Conservation (phyloP, 305 asterid genomes). For the Fraxinus floribunda region DNA sequence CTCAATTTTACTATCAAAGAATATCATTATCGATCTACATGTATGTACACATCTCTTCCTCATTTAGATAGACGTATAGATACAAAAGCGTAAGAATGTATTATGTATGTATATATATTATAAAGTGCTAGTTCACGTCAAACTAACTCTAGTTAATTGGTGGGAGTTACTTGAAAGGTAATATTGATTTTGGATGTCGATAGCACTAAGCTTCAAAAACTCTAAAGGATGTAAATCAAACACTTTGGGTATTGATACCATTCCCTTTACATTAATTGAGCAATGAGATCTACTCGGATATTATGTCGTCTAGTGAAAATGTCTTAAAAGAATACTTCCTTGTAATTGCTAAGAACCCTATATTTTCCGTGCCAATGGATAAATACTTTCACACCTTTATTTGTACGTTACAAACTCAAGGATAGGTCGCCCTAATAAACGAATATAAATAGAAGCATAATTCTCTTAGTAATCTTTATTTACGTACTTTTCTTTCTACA, state of each 20-base stretch:
- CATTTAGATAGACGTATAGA: background rate
- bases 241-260: too few relatives aligned
- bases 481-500: too few relatives aligned
- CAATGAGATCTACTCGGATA: too few relatives aligned
- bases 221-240: too few relatives aligned
- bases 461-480: too few relatives aligned
- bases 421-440: background rate
- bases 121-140: background rate
- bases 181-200: background rate
- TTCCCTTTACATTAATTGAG: too few relatives aligned
- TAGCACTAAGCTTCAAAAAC: too few relatives aligned
- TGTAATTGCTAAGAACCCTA: background rate
- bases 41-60: background rate
- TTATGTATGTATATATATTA: too few relatives aligned
- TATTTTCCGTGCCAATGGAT: background rate
- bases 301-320: too few relatives aligned
- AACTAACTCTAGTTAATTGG: background rate
- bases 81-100: background rate
- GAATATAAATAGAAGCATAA: too few relatives aligned
- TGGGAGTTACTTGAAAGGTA: background rate
- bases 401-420: background rate
- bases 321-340: too few relatives aligned
- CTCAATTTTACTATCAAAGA: background rate
- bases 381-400: background rate
- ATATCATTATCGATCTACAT: too few relatives aligned